phyloP scores from a whole-genome alignment of 768 basidiomycete genomes.

The Kwoniella sp. region DNA sequence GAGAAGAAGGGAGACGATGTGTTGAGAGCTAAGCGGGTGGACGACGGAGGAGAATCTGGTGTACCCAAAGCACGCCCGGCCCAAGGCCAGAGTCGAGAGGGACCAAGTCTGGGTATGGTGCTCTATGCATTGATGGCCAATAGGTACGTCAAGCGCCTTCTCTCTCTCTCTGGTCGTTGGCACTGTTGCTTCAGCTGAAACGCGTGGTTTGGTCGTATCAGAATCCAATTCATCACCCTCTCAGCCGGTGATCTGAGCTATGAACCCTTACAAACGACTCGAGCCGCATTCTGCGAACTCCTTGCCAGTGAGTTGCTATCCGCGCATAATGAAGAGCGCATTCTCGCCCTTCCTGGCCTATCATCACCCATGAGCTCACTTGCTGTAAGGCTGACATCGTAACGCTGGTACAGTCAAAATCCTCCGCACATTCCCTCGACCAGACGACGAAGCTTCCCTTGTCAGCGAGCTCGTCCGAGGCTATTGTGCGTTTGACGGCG shows the following conservation, averaged over 20 bases:
- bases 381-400: too few species aligned
- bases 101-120: conserved; percentile 33
- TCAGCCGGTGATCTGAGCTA: conserved; percentile 74
- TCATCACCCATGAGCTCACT: neutral
- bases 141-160: conserved; percentile 36
- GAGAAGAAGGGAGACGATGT: neutral
- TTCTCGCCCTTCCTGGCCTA: too few species aligned
- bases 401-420: conserved; percentile 75
- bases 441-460: conserved; percentile 70
- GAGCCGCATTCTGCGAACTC: conserved; percentile 82
- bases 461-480: conserved; percentile 76
- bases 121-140: conserved; percentile 55
- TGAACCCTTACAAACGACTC: conserved; percentile 67
- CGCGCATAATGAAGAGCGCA: too few species aligned
- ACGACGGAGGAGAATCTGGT: conserved; percentile 28
- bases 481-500: conserved; percentile 80
- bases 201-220: conserved; percentile 14
- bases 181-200: neutral
- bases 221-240: conserved; percentile 69
- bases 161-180: too few species aligned
- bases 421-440: conserved; percentile 68
- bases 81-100: neutral
- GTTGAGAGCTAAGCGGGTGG: neutral
- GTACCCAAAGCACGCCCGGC: neutral
- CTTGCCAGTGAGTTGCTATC: conserved; percentile 62